Conservation (phyloP, 2,329 filamentous ascomycete genomes). For the Apiospora malaysiana region DNA sequence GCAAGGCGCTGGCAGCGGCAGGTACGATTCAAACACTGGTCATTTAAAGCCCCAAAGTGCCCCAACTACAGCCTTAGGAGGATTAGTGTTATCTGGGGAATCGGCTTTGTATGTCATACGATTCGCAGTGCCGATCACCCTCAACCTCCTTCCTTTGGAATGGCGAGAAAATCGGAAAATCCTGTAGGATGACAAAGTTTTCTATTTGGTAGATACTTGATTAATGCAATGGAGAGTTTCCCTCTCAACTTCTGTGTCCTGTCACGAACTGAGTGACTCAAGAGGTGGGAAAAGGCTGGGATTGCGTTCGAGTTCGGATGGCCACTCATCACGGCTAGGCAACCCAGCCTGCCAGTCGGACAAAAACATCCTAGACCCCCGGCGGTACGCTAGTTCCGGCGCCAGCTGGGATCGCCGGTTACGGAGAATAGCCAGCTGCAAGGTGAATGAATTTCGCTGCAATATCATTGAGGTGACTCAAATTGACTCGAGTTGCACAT, state of each 20-base stretch:
- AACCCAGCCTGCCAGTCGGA: not conserved
- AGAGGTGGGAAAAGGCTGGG: not conserved
- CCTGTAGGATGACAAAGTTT: not conserved
- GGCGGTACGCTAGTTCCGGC: not conserved
- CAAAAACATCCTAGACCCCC: not conserved
- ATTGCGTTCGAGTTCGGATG: not conserved
- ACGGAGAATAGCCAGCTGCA: slow-evolving; percentile 12
- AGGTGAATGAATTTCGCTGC: not conserved
- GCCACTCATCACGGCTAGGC: not conserved
- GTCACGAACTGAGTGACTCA: not conserved
- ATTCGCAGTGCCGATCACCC: not conserved
- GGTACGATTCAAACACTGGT: slow-evolving; percentile 7
- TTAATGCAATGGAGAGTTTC: not conserved
- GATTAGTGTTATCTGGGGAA: slow-evolving; percentile 10
- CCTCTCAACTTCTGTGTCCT: not conserved
- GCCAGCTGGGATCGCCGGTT: slow-evolving; percentile 2
- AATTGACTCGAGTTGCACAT: slow-evolving; percentile 9
- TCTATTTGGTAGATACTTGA: not conserved
- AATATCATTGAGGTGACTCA: not conserved
- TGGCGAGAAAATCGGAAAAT: not conserved
- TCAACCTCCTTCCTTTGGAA: not conserved
- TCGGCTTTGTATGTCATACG: not conserved
- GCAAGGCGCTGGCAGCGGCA: not conserved
- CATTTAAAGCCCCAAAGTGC: not conserved
- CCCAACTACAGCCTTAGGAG: not conserved